A percentile compares a stretch with the other conserved stretches of the same genome.
Conservation (phyloP, 148 eudicot genomes). For the Limonium bicolor region DNA sequence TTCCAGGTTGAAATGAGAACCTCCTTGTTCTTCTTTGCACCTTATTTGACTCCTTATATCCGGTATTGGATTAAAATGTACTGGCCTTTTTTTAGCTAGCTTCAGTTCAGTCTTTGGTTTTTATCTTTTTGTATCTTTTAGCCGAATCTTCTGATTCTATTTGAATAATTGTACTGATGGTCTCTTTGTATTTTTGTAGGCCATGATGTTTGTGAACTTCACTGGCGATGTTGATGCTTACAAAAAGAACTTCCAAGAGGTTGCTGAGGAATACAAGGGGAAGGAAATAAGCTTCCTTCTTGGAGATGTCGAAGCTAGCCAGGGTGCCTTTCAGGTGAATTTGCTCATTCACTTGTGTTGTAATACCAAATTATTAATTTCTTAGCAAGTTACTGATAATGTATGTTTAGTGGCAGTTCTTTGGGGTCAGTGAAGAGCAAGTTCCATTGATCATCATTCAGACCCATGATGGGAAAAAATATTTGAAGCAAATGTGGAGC, state of each 20-base stretch:
- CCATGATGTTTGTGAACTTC: constrained; percentile 77
- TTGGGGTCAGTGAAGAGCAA: constrained; percentile 72
- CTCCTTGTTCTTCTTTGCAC: too few relatives aligned
- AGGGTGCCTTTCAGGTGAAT: constrained; percentile 83
- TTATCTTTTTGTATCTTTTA: too few relatives aligned
- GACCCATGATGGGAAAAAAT: constrained; percentile 68
- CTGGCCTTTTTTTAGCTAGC: too few relatives aligned
- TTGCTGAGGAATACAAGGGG: constrained; percentile 63
- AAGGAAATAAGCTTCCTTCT: constrained; percentile 63
- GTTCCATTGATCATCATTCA: constrained; percentile 69
- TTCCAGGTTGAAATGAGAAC: too few relatives aligned
- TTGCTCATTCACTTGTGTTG: background rate
- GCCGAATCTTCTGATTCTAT: too few relatives aligned
- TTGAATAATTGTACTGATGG: too few relatives aligned
- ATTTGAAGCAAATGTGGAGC: constrained; percentile 54
- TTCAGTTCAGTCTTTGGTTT: too few relatives aligned
- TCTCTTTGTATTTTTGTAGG: too few relatives aligned
- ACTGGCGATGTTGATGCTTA: constrained; percentile 48
- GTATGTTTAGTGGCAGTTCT: constrained; percentile 36
- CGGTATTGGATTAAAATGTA: too few relatives aligned
- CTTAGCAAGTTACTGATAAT: background rate
- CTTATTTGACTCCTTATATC: too few relatives aligned
- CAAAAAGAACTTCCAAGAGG: constrained; percentile 52
- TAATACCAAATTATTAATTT: background rate
- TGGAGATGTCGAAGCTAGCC: constrained; percentile 72